A percentile compares a stretch with the other conserved stretches of the same genome.
Conservation (phyloP, 305 asterid genomes). For the Fraxinus sp. region DNA sequence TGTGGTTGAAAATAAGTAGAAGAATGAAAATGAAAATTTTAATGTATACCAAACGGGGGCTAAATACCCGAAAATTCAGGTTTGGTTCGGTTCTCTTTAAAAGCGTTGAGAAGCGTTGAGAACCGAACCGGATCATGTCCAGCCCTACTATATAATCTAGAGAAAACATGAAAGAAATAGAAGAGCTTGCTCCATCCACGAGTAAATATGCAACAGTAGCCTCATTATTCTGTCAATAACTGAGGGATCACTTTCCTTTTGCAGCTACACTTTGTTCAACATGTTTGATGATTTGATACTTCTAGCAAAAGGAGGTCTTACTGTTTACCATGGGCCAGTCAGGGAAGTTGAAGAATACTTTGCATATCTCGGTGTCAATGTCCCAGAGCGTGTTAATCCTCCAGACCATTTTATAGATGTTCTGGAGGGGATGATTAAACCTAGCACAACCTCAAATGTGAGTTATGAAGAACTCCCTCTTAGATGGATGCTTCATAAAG, state of each 20-base stretch:
- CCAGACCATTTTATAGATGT: constrained; percentile 89
- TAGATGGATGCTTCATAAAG: constrained; percentile 88
- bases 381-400: constrained; percentile 90
- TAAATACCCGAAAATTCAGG: neutral
- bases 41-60: no score
- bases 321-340: constrained; percentile 82
- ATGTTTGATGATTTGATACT: constrained; percentile 96
- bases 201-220: neutral
- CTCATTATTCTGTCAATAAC: neutral
- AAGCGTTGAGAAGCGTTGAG: neutral
- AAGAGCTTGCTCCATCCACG: neutral
- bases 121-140: neutral
- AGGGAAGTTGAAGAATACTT: constrained; percentile 83
- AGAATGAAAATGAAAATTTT: no score
- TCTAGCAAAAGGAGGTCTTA: constrained; percentile 95
- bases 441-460: constrained; percentile 46
- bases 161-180: neutral
- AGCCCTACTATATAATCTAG: neutral
- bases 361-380: constrained; percentile 54
- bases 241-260: constrained; percentile 25
- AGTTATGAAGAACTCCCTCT: constrained; percentile 78
- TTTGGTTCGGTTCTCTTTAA: neutral
- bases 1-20: no score
- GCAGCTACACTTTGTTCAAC: constrained; percentile 83
- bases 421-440: constrained; percentile 80